Percentiles rank a stretch among this genome's conserved stretches.
Evolutionary conservation across 805 yeast species (phyloP).

Genomic region (Ogataea nitratoaversa): DNA sequence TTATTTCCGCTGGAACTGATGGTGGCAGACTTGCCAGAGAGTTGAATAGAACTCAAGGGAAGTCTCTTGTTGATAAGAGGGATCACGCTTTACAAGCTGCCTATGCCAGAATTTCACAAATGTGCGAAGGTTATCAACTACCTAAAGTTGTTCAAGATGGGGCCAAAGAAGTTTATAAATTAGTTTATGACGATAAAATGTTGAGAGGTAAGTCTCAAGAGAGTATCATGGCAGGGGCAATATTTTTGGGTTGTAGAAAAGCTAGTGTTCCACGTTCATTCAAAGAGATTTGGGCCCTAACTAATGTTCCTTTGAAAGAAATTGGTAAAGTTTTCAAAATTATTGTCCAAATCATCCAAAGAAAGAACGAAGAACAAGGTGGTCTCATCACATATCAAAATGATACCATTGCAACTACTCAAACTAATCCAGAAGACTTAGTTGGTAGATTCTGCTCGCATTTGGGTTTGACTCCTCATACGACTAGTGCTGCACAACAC

Average conservation of each 20-base stretch:
- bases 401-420: constrained; percentile 63
- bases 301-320: constrained; percentile 90
- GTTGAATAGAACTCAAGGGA: constrained; percentile 83
- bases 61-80: constrained; percentile 77
- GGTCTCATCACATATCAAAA: constrained; percentile 41
- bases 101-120: constrained; percentile 83
- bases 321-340: constrained; percentile 87
- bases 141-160: constrained; percentile 96
- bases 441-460: constrained; percentile 96
- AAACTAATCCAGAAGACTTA: constrained; percentile 89
- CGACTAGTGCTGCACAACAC: constrained; percentile 88
- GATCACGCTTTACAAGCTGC: constrained; percentile 88
- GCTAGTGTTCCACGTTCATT: constrained; percentile 93
- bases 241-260: constrained; percentile 89
- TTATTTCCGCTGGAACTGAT: constrained; percentile 83
- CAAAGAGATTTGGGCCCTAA: constrained; percentile 92
- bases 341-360: constrained; percentile 57
- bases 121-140: constrained; percentile 94
- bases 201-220: constrained; percentile 90
- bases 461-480: constrained; percentile 77
- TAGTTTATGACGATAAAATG: constrained; percentile 82
- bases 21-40: constrained; percentile 87
- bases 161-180: constrained; percentile 91
- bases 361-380: constrained; percentile 46
- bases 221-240: constrained; percentile 94